Evolutionary conservation across 1,284 basidiomycete species (phyloP), one percentile per base, ranked within the genome.

Genomic region (Ustilago trichophora): DNA sequence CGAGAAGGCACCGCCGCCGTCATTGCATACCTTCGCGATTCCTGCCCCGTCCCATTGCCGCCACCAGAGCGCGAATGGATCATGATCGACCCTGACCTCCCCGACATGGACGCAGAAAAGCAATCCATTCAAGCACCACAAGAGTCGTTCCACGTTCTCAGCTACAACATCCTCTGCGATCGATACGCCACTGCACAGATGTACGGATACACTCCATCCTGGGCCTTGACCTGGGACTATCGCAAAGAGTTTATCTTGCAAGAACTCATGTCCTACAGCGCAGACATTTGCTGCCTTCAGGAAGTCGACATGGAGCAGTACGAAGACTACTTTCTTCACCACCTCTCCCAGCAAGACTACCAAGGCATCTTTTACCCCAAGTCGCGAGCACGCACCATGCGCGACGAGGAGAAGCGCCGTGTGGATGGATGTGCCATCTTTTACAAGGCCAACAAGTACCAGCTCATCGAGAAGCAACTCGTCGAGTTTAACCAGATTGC

Each of bases 351-450:
- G 48, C 87, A 88, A 36, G 93, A 89, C 19, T 99, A 98, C 82
- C 91, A 93, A 65, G 93, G 95, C 13, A 88, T 93, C 15, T 93
- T 90, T 82, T 94, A 90, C 85, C 91, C 93, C 16, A 95, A 96
- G 84, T 90, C 91, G 45, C 86, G 94, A 69, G 93, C 92, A 75
- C 90, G 92, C 84, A 97, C 91, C 27, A 96, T 98, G 93, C 88
- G 87, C 54, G 89, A 91, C 62, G 85, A 89, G 38, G 94, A 98
- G 83, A 87, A 90, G 76, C 87, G 90, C 66, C 85, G 87, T 78
- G 95, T 98, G 26, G 96, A 99, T 83, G 96, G 96, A 13, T 96
- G 94, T 85, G 95, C 95, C 6, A 97, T 87, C 25, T 99, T 98
- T 84, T 98, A 89, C 88, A 96, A 94, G 85, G 84, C 88, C 41